Evolutionary conservation across 768 basidiomycete species (phyloP).

Genomic region (Hypholoma fasciculare): DNA sequence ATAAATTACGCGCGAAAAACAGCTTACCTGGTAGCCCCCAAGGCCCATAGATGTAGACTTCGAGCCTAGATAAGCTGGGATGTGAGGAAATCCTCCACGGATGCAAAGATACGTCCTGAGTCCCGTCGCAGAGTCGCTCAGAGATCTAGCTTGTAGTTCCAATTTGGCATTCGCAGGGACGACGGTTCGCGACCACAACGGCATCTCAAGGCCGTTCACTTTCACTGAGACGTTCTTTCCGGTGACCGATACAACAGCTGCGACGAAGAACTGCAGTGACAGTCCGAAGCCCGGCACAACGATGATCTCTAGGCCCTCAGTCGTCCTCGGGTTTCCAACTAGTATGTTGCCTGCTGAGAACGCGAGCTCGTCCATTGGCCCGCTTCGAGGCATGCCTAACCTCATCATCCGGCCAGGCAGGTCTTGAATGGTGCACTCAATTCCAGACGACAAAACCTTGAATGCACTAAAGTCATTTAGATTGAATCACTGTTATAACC

Average conservation of each 20-base stretch:
- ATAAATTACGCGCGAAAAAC: not conserved
- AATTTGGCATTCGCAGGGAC: conserved; percentile 47
- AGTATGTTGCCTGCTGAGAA: conserved; percentile 59
- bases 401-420: conserved; percentile 53
- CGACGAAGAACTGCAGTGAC: conserved; percentile 48
- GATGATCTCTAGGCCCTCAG: conserved; percentile 58
- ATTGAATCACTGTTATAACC: not conserved
- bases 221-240: conserved; percentile 46
- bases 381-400: conserved; percentile 60
- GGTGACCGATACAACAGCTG: conserved; percentile 53
- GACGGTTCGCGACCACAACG: conserved; percentile 50
- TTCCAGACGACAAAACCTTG: conserved; percentile 52
- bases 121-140: conserved; percentile 31
- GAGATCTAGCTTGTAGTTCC: conserved; percentile 32
- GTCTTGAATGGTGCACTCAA: conserved; percentile 61
- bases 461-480: conserved; percentile 35
- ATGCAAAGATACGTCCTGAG: conserved; percentile 58
- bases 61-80: conserved; percentile 58
- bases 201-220: conserved; percentile 35
- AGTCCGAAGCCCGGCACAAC: conserved; percentile 42
- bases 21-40: conserved; percentile 56
- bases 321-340: conserved; percentile 49
- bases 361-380: conserved; percentile 63
- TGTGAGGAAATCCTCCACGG: conserved; percentile 58
- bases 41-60: conserved; percentile 66